phyloP scores from a whole-genome alignment of 106 monocot species.

The Posidonia australis region DNA sequence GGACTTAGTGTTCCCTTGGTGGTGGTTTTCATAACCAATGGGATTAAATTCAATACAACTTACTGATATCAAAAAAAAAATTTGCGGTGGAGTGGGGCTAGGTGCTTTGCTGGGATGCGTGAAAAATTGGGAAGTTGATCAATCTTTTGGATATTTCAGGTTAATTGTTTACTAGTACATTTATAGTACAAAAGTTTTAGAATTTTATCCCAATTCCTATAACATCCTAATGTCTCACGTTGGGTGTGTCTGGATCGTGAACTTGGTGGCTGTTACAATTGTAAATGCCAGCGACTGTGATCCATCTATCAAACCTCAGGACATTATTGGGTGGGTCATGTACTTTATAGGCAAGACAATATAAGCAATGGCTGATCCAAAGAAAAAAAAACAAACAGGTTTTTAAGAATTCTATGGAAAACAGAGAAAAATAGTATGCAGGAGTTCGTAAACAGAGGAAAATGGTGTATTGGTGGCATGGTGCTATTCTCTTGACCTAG shows the following conservation, averaged over 20 bases:
- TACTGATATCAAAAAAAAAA: too few species aligned
- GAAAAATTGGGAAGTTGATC: too few species aligned
- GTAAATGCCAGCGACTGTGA: constrained; percentile 75
- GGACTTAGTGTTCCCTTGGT: too few species aligned
- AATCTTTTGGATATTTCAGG: constrained; percentile 99
- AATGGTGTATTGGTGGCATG: too few species aligned
- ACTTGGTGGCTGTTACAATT: constrained; percentile 84
- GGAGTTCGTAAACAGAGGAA: too few species aligned
- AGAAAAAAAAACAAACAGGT: constrained; percentile 75
- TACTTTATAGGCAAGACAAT: constrained; percentile 58
- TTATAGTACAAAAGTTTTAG: neutral
- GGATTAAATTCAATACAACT: too few species aligned
- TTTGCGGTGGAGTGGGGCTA: too few species aligned
- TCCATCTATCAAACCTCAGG: constrained; percentile 64
- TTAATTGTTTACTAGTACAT: constrained; percentile 12
- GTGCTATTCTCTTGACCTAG: too few species aligned
- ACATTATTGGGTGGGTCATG: constrained; percentile 96
- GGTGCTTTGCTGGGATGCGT: too few species aligned
- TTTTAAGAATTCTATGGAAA: constrained; percentile 70
- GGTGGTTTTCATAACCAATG: too few species aligned
- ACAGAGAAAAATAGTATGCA: constrained; percentile 74
- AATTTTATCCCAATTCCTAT: neutral
- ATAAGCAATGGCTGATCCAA: constrained; percentile 83
- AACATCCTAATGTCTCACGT: constrained; percentile 32
- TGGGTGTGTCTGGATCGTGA: constrained; percentile 94